Base-by-base conservation (phyloP, 768 basidiomycete species). In the Daedalea quercina region DNA sequence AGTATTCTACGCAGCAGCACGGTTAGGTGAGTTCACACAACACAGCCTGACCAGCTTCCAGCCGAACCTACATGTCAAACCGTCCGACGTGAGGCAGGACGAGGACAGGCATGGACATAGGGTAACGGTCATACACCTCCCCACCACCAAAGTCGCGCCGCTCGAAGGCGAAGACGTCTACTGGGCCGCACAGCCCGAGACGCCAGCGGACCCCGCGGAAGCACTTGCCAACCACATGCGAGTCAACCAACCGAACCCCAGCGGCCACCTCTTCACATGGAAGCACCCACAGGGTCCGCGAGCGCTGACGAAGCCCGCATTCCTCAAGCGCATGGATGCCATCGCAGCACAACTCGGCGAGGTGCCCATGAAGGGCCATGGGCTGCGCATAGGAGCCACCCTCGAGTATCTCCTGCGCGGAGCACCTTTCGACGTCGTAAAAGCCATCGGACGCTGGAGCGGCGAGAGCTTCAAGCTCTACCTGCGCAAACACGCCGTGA, bases 1-100 rank as follows among this genome's bases (percentile, higher is more conserved):
- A 0, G 57, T 61, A 3, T 77, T 77, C 58, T 79, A 62, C 19
- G 37, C 65, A 1, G 63, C 61, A 0, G 67, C 69, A 0, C 42
- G 70, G 0, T 42, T 68, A 0, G 72, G 74, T 0, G 73, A 78
- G 52, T 69, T 77, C 50, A 73, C 70, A 0, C 56, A 75, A 0
- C 64, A 60, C 1, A 58, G 19, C 1, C 56, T 74, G 0, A 61
- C 58, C 0, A 51, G 54, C 1, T 77, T 76, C 52, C 40, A 69
- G 35, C 59, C 66, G 0, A 31, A 13, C 0, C 17, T 41, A 1
- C 70, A 77, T 50, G 52, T 73, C 52, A 73, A 60, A 4, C 59
- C 43, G 0, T 25, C 55, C 0, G 47, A 69, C 41, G 46, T 76
- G 0, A 20, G 53, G 0, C 13, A 20, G 0, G 57, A 54, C 0